These are phyloP conservation scores for Fulvia fulva DNA, from an alignment of 2,329 filamentous ascomycete species.

Conservation along the genomic window DNA sequence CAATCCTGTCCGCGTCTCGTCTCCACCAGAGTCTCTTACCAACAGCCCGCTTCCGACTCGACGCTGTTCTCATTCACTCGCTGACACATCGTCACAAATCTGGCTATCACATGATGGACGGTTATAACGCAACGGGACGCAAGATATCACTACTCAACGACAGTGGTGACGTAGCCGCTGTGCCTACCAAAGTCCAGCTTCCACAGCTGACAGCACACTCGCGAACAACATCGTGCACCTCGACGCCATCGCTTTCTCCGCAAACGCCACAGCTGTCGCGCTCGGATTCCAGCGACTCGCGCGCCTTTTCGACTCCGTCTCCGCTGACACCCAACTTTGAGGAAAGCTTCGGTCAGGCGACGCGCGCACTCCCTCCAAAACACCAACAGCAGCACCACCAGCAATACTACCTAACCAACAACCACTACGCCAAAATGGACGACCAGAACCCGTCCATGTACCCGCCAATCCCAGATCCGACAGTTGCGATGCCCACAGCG, in stretches of 20 bases:
- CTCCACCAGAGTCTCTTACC: neutral
- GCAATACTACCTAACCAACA: slow-evolving; percentile 17
- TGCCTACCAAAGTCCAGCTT: slow-evolving; percentile 23
- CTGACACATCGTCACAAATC: slow-evolving; percentile 13
- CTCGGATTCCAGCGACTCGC: slow-evolving; percentile 46
- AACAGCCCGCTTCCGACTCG: slow-evolving; percentile 2
- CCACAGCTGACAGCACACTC: slow-evolving; percentile 21
- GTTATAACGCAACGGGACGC: slow-evolving; percentile 48
- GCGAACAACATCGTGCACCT: slow-evolving; percentile 40
- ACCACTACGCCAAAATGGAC: slow-evolving; percentile 32
- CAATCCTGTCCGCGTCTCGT: neutral
- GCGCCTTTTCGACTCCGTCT: slow-evolving; percentile 41
- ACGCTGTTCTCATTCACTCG: slow-evolving; percentile 5
- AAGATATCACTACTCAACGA: slow-evolving; percentile 50
- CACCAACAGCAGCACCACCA: slow-evolving; percentile 18
- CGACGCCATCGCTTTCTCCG: slow-evolving; percentile 44
- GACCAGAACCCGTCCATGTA: slow-evolving; percentile 33
- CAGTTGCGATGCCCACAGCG: slow-evolving; percentile 28
- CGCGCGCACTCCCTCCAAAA: slow-evolving; percentile 14
- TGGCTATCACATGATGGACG: slow-evolving; percentile 45
- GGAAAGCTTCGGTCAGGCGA: slow-evolving; percentile 26
- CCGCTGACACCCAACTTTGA: slow-evolving; percentile 44
- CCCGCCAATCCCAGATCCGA: slow-evolving; percentile 34
- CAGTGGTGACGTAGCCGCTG: slow-evolving; percentile 33
- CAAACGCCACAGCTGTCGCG: slow-evolving; percentile 45